A percentile compares a stretch with the other conserved stretches of the same genome.
Evolutionary conservation across 306 rosid genomes (phyloP).

Genomic region (Vachellia pachyceras): DNA sequence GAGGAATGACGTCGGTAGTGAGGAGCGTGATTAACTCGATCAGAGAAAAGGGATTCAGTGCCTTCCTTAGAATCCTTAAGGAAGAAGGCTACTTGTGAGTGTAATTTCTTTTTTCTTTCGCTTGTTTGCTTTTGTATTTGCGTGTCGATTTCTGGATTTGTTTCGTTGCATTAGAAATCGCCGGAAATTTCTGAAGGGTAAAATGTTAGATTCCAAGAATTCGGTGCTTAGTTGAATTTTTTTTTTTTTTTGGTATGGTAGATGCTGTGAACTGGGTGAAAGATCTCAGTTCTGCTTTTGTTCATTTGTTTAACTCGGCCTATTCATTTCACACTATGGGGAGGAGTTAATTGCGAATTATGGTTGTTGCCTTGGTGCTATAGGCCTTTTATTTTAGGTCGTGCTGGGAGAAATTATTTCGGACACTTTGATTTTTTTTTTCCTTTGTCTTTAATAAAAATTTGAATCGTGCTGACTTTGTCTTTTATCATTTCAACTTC

Average conservation of each 20-base stretch:
- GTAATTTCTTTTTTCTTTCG: background rate
- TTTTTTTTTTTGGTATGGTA: background rate
- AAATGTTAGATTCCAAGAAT: constrained; percentile 15
- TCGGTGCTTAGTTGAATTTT: background rate
- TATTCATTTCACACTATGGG: background rate
- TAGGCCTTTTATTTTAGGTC: background rate
- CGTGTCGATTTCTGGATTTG: constrained; percentile 1
- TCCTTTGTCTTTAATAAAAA: background rate
- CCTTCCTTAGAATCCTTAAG: constrained; percentile 66
- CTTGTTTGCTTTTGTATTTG: background rate
- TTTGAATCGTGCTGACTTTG: constrained; percentile 43
- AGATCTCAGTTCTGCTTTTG: constrained; percentile 30
- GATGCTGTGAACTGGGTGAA: constrained; percentile 10
- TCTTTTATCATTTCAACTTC: constrained; percentile 39
- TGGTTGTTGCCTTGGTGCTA: background rate
- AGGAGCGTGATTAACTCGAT: constrained; percentile 62
- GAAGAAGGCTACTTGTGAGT: constrained; percentile 82
- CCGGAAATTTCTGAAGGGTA: background rate
- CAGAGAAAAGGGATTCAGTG: constrained; percentile 76
- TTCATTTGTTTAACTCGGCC: background rate
- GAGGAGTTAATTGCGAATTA: constrained; percentile 1
- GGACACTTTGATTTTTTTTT: background rate
- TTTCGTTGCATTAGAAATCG: background rate
- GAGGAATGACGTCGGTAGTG: constrained; percentile 86
- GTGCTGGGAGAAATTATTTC: background rate